Evolutionary conservation across 805 yeast species (phyloP), one percentile per base, ranked within the genome.

Genomic region (Schwanniomyces polymorphus): DNA sequence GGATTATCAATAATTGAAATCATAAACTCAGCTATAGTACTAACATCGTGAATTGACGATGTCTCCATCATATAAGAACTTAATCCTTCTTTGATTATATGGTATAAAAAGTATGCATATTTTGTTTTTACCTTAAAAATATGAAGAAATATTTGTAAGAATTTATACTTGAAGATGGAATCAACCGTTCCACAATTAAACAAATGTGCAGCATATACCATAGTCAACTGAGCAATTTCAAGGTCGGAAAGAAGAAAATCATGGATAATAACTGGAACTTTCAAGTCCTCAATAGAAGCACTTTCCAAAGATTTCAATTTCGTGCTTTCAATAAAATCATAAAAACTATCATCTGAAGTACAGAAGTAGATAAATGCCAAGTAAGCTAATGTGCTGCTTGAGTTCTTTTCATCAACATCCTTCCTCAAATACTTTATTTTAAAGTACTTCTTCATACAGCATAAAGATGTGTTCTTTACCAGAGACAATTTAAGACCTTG

Each of bases 401-500:
- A 29, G n/a, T 42, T 35, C 4, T 39, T 21, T 7, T 39, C 12
- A 3, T 49, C 52, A 27, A 50, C 51, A 12, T 39, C 43, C 39
- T 51, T 70, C 39, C 74, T 76, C 27, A 54, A 56, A 47, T 69
- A 74, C 50, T 84, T 66, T 16, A 73, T 64, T 18, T 66, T 65
- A 57, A 80, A 75, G 21, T 80, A 60, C 0, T 63, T 57, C 42
- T 68, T 70, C 54, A 85, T 56, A 21, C 79, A 69, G 1, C 64
- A 67, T 28, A 80, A 57, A 0, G 88, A 77, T 2, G 74, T 65
- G 8, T 73, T 75, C 47, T 76, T 78, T 17, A 84, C 71, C 46
- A 79, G 82, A 7, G 89, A 81, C 7, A 81, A 64, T 31, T 79
- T 76, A 35, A 85, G 61, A 0, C 91, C 92, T 56, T 78, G 82